These are phyloP conservation scores for Ramularia endophylla DNA, from an alignment of 2,329 filamentous ascomycete species.

Conservation along the genomic window DNA sequence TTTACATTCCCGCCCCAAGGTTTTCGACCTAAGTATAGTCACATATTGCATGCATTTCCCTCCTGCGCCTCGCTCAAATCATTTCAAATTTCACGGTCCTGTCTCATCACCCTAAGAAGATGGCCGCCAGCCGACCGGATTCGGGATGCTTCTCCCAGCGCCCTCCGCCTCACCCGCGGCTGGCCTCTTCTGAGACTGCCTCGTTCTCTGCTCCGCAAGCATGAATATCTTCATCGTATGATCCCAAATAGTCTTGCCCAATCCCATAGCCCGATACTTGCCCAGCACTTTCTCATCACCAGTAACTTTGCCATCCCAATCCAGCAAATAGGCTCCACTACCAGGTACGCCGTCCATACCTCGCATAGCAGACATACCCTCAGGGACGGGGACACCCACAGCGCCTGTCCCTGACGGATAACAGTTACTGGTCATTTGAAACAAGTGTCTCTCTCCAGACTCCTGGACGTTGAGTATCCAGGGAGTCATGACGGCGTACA, in stretches of 20 bases:
- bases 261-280: conserved; percentile 27
- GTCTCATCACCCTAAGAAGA: background rate
- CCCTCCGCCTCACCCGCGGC: conserved; percentile 24
- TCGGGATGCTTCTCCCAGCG: conserved; percentile 19
- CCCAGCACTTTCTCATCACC: conserved; percentile 29
- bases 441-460: conserved; percentile 43
- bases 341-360: conserved; percentile 28
- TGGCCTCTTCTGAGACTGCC: conserved; percentile 22
- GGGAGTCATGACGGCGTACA: conserved; percentile 33
- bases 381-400: conserved; percentile 25
- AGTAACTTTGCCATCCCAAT: conserved; percentile 32
- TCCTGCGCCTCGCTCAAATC: too few species aligned
- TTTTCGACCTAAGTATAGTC: too few species aligned
- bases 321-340: conserved; percentile 34
- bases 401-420: conserved; percentile 25
- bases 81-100: too few species aligned
- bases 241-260: conserved; percentile 31
- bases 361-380: conserved; percentile 24
- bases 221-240: conserved; percentile 32
- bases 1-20: too few species aligned
- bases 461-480: conserved; percentile 37
- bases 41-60: too few species aligned
- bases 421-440: conserved; percentile 33
- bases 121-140: conserved; percentile 28
- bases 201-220: conserved; percentile 22